These are phyloP conservation scores for Pseudoneurospora amorphoporcata DNA, from an alignment of 495 filamentous ascomycete species.

Conservation along the genomic window DNA sequence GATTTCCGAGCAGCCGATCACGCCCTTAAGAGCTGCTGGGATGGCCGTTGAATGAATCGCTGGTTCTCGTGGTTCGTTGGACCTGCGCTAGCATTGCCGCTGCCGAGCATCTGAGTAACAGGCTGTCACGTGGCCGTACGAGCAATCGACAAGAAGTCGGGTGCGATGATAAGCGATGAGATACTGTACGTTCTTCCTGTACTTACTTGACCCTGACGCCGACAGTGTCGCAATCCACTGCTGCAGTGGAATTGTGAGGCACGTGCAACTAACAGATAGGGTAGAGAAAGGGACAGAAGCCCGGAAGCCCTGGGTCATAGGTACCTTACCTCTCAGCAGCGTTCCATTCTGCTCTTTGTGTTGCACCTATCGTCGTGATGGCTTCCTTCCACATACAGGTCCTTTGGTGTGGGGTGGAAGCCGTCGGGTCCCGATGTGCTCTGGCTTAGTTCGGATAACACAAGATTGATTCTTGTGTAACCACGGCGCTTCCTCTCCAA, in stretches of 20 bases:
- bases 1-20: too few species aligned
- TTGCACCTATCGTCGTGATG: neutral
- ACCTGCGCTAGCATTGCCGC: neutral
- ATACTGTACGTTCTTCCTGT: neutral
- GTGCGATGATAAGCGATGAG: neutral
- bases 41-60: neutral
- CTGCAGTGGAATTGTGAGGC: neutral
- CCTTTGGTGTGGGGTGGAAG: too few species aligned
- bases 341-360: neutral
- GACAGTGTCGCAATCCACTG: neutral
- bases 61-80: neutral
- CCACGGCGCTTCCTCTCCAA: too few species aligned
- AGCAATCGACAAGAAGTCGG: neutral
- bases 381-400: neutral
- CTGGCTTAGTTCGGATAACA: too few species aligned
- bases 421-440: too few species aligned
- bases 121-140: neutral
- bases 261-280: neutral
- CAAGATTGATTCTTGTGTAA: too few species aligned
- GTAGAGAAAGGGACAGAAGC: too few species aligned
- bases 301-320: too few species aligned
- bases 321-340: neutral
- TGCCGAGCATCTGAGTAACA: neutral
- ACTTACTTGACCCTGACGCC: neutral
- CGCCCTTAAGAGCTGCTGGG: neutral